Evolutionary conservation across 441 rosid species (phyloP), one percentile per base, ranked within the genome.

Genomic region (Adansonia madagascariensis): DNA sequence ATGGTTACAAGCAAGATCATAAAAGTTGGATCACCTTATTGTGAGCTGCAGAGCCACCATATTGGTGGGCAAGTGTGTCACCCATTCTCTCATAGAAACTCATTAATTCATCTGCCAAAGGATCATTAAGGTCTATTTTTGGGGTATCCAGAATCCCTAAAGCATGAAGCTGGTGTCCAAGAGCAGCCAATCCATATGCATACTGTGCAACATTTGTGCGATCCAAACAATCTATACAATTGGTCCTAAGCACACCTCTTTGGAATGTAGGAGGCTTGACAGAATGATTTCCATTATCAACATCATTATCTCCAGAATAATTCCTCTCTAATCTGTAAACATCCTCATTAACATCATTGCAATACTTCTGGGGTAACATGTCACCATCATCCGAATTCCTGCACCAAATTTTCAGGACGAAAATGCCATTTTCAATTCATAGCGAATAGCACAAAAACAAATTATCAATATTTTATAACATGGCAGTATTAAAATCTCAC

Each of bases 41-140:
- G 83, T 97, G 99, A 73, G 99, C 99, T 63, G 98, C 98, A 52
- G 99, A 97, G 71, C 99, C 99, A 71, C 98, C 98, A 87, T 97
- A 97, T 79, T 97, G 99, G 75, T 92, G 92, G 18, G 99, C 98
- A 70, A 97, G 92, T 61, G 98, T 97, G 88, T 97, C 99, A 18
- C 99, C 99, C 99, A 94, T 97, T 80, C 89, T 90, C 85, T 97
- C 99, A 75, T 94, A 97, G 70, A 89, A 85, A 35, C 89, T 86
- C 99, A 95, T 97, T 80, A 97, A 86, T 55, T 87, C 88, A 76
- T 89, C 92, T 47, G 98, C 98, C 91, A 94, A 84, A 80, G 94
- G 94, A 79, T 87, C 87, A 84, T 91, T 89, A 43, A 97, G 89
- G 77, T 90, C 96, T 81, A 97, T 87, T 75, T 87, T 89, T 65